Evolutionary conservation across 306 rosid species (phyloP).

Genomic region (Luffa aegyptiaca): DNA sequence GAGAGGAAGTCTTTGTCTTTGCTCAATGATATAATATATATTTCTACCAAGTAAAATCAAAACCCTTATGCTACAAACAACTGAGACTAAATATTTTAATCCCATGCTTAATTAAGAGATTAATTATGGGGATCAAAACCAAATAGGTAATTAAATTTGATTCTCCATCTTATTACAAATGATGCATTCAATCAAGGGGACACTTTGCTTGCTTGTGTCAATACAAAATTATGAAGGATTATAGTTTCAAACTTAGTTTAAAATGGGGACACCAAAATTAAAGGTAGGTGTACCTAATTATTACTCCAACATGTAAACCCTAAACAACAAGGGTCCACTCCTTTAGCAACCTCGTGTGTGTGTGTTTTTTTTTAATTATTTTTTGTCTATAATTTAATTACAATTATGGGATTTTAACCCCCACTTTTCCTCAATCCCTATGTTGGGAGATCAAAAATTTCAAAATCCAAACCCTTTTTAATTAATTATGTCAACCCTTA

Average conservation of each 20-base stretch:
- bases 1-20: too few species aligned
- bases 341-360: neutral
- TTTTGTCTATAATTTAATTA: neutral
- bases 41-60: too few species aligned
- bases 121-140: too few species aligned
- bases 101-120: too few species aligned
- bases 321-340: constrained; percentile 31
- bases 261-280: constrained; percentile 13
- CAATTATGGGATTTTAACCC: neutral
- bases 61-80: neutral
- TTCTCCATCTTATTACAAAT: neutral
- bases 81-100: too few species aligned
- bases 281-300: constrained; percentile 51
- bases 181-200: constrained; percentile 54
- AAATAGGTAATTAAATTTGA: neutral
- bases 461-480: neutral
- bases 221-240: constrained; percentile 42
- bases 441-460: neutral
- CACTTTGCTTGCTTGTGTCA: constrained; percentile 51
- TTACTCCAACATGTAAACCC: constrained; percentile 23
- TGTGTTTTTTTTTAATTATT: neutral
- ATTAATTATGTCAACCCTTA: neutral
- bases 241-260: constrained; percentile 18
- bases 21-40: too few species aligned
- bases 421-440: constrained; percentile 5